These are phyloP conservation scores for Beauveria scarabaeidicola DNA, from an alignment of 2,329 filamentous ascomycete species.

Conservation along the genomic window DNA sequence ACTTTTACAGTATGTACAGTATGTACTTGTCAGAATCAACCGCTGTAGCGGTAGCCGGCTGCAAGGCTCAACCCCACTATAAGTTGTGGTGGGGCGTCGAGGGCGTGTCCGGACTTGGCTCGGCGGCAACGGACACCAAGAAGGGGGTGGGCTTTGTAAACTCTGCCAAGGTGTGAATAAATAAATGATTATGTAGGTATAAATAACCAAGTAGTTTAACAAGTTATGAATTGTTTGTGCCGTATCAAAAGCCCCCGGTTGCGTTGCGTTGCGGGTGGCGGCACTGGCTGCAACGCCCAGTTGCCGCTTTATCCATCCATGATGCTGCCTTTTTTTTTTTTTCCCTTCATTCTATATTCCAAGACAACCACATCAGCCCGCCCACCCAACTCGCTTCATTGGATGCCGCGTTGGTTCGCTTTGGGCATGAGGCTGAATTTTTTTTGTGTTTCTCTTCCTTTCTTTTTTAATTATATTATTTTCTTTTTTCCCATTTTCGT, in stretches of 20 bases:
- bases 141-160: neutral
- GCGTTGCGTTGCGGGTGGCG: no score
- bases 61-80: neutral
- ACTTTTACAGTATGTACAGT: no score
- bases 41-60: neutral
- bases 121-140: no score
- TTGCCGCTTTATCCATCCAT: conserved; percentile 3
- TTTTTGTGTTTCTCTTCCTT: neutral
- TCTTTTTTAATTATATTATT: neutral
- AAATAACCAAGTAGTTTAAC: no score
- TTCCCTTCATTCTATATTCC: neutral
- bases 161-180: no score
- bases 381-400: neutral
- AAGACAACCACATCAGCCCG: neutral
- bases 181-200: no score
- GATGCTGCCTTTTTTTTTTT: neutral
- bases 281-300: neutral
- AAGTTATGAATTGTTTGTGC: no score
- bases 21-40: no score
- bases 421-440: neutral
- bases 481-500: no score
- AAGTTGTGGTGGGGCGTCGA: neutral
- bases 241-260: no score
- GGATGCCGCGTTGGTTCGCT: neutral
- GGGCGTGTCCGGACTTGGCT: no score